phyloP scores from a whole-genome alignment of 768 basidiomycete genomes.

The Trametes gibbosa region DNA sequence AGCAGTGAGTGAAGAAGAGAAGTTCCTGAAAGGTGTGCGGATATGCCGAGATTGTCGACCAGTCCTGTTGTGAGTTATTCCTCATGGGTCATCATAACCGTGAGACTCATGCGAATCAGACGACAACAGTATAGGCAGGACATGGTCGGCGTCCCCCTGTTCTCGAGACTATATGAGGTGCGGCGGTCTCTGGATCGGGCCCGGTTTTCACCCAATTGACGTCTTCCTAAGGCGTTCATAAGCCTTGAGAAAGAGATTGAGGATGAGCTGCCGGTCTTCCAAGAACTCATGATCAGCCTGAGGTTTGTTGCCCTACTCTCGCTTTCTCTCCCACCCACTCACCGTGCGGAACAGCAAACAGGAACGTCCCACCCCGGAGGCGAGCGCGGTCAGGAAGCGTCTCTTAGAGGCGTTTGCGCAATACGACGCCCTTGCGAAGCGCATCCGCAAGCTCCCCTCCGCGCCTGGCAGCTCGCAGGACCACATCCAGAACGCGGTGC shows the following conservation, averaged over 20 bases:
- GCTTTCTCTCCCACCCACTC: constrained; percentile 28
- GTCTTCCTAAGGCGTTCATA: constrained; percentile 54
- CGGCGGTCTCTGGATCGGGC: too few relatives aligned
- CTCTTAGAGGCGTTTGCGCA: constrained; percentile 83
- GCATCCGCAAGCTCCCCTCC: constrained; percentile 72
- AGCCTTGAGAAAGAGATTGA: constrained; percentile 87
- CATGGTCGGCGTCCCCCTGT: constrained; percentile 51
- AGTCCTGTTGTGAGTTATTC: constrained; percentile 64
- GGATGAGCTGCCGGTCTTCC: constrained; percentile 80
- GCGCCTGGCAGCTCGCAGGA: constrained; percentile 72
- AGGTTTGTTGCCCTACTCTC: constrained; percentile 39
- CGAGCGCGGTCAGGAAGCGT: constrained; percentile 68
- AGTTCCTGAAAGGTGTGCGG: constrained; percentile 85
- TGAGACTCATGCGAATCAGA: constrained; percentile 37
- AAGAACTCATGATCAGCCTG: constrained; percentile 74
- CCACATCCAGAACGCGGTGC: constrained; percentile 79
- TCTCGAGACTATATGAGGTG: constrained; percentile 72
- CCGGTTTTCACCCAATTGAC: background rate
- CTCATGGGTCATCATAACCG: background rate
- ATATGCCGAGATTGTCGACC: constrained; percentile 84
- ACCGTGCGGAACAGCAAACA: constrained; percentile 31
- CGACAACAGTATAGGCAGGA: constrained; percentile 80
- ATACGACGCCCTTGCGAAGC: constrained; percentile 87
- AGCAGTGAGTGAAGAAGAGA: constrained; percentile 59
- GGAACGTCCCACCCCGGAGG: constrained; percentile 63